Base-by-base conservation (phyloP, 1,139 yeast genomes). In the Entelexis paramagnoliae region DNA sequence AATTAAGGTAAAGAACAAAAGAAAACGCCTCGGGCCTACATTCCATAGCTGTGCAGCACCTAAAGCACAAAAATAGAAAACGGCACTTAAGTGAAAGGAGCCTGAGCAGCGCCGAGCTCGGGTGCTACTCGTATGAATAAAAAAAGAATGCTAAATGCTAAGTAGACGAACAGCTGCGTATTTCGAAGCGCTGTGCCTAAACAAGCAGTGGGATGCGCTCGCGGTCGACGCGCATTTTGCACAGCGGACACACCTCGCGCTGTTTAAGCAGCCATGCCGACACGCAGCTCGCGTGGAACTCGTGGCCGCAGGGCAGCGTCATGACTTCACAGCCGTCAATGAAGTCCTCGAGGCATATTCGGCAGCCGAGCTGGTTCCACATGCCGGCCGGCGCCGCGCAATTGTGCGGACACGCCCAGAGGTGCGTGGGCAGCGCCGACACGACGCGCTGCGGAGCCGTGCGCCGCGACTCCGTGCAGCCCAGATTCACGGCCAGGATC, bases 231-330 rank as follows among this genome's bases (percentile, higher is more conserved):
- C 46, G 50, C 34, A 28, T 56, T 17, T 47, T 49, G 46, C 59
- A 58, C 22, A 56, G 46, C 10, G 58, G 60, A 30, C 58, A 57
- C 24, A 46, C 51, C 14, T 51, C 52, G 9, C 59, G 49, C 17
- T 53, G 51, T 19, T 46, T 20, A 28, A 59, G 51, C 32, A 59
- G 52, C 75, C 75, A 72, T 30, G 66, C 65, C 14, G 69, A 61
- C 26, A 72, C 68, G 58, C 75, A 72, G 16, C 60, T 64, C 8
- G 62, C 63, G 55, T 72, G 76, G 60, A 69, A 72, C 57, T 71
- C 74, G 57, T 72, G 76, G 11, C 65, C 66, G 54, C 75, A 72
- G 1, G 75, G 76, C 34, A 72, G 60, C 32, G 63, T 62, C 71
- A 70, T 64, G 30, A 71, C 68, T 39, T 58, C 60, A 30, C 66